A percentile compares a stretch with the other conserved stretches of the same genome.
phyloP scores from a whole-genome alignment of 1,284 basidiomycete genomes.

The Apiotrichum brassicae region DNA sequence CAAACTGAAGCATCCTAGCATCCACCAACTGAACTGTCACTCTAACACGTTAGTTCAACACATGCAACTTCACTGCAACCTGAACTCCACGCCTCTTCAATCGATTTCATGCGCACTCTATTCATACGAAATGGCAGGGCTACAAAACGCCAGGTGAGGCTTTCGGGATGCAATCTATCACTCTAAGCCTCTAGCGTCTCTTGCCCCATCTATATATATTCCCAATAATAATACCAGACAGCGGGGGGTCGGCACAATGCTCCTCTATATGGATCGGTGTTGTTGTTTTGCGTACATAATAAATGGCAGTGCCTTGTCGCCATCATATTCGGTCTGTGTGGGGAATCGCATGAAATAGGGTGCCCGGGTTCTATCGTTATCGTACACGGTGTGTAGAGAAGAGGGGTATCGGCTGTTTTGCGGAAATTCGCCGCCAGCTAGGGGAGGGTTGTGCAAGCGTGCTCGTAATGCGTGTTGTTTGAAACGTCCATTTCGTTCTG shows the following conservation, averaged over 20 bases:
- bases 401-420: conserved; percentile 8
- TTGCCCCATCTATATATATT: conserved; percentile 7
- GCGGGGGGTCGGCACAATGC: conserved; percentile 20
- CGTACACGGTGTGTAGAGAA: conserved; percentile 10
- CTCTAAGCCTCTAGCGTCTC: conserved; percentile 22
- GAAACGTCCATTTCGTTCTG: conserved; percentile 20
- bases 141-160: conserved; percentile 19
- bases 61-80: too few species aligned
- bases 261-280: conserved; percentile 4
- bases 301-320: conserved; percentile 20
- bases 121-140: conserved; percentile 17
- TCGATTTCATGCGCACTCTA: conserved; percentile 11
- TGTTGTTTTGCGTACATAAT: not conserved
- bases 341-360: conserved; percentile 20
- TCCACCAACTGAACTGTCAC: too few species aligned
- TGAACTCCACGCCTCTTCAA: not conserved
- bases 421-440: conserved; percentile 12
- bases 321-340: conserved; percentile 5
- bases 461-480: conserved; percentile 9
- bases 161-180: conserved; percentile 10
- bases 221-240: conserved; percentile 13
- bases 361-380: conserved; percentile 12
- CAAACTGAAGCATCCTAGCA: too few species aligned
- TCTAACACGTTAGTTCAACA: too few species aligned
- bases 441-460: conserved; percentile 13